Conservation (phyloP, 805 yeast species). For the Pichia phayaonensis region DNA sequence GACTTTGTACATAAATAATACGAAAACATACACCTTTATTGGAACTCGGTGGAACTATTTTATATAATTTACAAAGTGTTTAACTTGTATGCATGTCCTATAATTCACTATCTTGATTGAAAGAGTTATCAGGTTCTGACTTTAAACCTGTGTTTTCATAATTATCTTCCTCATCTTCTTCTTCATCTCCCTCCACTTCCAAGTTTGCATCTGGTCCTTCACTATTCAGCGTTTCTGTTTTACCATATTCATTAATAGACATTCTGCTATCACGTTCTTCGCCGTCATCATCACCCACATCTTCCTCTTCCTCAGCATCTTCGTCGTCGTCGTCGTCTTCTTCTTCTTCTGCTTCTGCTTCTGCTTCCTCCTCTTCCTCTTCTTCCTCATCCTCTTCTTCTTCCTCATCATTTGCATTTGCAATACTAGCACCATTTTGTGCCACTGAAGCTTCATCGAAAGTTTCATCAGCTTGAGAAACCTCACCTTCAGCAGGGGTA, state of each 20-base stretch:
- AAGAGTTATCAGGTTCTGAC: conserved; percentile 6
- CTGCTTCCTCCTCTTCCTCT: conserved; percentile 2
- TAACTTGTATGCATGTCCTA: neutral
- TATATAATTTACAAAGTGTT: neutral
- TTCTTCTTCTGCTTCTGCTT: neutral
- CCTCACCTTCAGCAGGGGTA: neutral
- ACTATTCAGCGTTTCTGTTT: conserved; percentile 10
- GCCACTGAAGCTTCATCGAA: neutral
- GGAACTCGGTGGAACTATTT: neutral
- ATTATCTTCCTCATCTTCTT: conserved; percentile 1
- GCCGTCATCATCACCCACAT: conserved; percentile 4
- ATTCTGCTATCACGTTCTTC: conserved; percentile 5
- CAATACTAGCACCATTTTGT: neutral
- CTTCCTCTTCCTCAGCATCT: neutral
- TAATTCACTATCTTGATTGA: neutral
- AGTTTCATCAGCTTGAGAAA: conserved; percentile 2
- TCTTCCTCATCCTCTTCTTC: conserved; percentile 1
- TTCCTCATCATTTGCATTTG: neutral
- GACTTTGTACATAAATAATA: neutral
- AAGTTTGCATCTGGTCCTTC: conserved; percentile 1
- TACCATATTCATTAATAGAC: conserved; percentile 8
- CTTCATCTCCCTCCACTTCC: conserved; percentile 6
- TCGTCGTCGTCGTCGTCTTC: neutral
- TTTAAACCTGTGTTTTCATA: neutral
- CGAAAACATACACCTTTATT: neutral